A percentile compares a stretch with the other conserved stretches of the same genome.
These are phyloP conservation scores for Nephelium lappaceum DNA, from an alignment of 345 rosid genomes.

Conservation along the genomic window DNA sequence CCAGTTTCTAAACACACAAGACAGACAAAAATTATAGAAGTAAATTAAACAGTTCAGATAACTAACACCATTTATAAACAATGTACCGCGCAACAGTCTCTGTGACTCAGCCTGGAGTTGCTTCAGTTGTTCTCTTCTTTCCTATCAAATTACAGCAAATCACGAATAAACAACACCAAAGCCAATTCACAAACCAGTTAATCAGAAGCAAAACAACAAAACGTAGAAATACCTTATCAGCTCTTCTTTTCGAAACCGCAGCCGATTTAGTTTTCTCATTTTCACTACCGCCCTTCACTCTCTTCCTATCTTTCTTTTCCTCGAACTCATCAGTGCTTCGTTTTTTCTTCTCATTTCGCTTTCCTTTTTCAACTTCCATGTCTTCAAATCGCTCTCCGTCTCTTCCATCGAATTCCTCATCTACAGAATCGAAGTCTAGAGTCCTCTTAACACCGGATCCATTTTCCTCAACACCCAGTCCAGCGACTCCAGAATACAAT, in stretches of 20 bases:
- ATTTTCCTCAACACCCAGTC: slow-evolving; percentile 28
- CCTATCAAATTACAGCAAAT: slow-evolving; percentile 38
- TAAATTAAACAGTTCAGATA: slow-evolving; percentile 5
- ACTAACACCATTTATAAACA: background rate
- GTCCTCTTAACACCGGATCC: slow-evolving; percentile 39
- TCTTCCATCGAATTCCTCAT: slow-evolving; percentile 35
- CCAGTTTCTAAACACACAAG: slow-evolving; percentile 56
- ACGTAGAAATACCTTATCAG: slow-evolving; percentile 45
- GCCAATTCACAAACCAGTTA: background rate
- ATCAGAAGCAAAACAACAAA: background rate
- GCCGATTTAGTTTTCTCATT: slow-evolving; percentile 39
- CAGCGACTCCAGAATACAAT: slow-evolving; percentile 35
- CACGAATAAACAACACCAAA: slow-evolving; percentile 10
- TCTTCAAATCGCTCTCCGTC: slow-evolving; percentile 28
- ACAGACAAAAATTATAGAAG: background rate
- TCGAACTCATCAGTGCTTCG: slow-evolving; percentile 19
- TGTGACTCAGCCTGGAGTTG: slow-evolving; percentile 82
- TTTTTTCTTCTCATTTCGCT: slow-evolving; percentile 25
- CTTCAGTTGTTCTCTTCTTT: slow-evolving; percentile 61
- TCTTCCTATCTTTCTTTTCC: slow-evolving; percentile 31
- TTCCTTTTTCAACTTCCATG: slow-evolving; percentile 22
- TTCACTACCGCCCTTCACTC: slow-evolving; percentile 31
- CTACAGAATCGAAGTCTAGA: slow-evolving; percentile 47
- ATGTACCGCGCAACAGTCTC: slow-evolving; percentile 79
- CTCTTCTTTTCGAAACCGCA: slow-evolving; percentile 44